Evolutionary conservation across 345 rosid genomes (phyloP).

Genomic region (Lumnitzera racemosa): DNA sequence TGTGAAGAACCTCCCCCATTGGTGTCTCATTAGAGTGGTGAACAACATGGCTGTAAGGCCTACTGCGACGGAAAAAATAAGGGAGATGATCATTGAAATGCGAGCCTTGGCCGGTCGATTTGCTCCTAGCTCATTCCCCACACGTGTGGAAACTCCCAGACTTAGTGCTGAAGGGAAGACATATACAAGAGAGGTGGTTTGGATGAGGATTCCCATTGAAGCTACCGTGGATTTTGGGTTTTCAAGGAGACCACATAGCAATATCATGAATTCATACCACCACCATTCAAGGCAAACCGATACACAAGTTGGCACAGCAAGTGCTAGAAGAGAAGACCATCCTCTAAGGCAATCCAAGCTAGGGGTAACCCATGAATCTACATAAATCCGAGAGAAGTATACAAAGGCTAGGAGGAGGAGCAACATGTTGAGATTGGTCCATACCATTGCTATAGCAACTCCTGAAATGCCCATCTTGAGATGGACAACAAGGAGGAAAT

Average conservation of each 20-base stretch:
- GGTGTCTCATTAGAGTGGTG: conserved; percentile 62
- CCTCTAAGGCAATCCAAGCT: conserved; percentile 67
- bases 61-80: conserved; percentile 41
- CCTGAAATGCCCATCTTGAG: conserved; percentile 82
- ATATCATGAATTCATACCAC: conserved; percentile 99
- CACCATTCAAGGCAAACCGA: conserved; percentile 99
- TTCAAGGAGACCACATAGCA: conserved; percentile 69
- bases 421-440: conserved; percentile 79
- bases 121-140: conserved; percentile 90
- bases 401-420: conserved; percentile 55
- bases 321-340: conserved; percentile 82
- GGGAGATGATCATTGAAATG: conserved; percentile 63
- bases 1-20: conserved; percentile 84
- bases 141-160: conserved; percentile 85
- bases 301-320: conserved; percentile 80
- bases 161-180: conserved; percentile 90
- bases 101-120: conserved; percentile 76
- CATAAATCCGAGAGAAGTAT: conserved; percentile 61
- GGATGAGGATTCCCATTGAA: conserved; percentile 95
- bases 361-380: conserved; percentile 78
- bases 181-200: conserved; percentile 80
- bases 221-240: conserved; percentile 89
- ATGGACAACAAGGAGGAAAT: conserved; percentile 63
- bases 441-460: conserved; percentile 83
- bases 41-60: conserved; percentile 74